phyloP scores from a whole-genome alignment of 129 eudicot genomes.

The Scalesia atractyloides region DNA sequence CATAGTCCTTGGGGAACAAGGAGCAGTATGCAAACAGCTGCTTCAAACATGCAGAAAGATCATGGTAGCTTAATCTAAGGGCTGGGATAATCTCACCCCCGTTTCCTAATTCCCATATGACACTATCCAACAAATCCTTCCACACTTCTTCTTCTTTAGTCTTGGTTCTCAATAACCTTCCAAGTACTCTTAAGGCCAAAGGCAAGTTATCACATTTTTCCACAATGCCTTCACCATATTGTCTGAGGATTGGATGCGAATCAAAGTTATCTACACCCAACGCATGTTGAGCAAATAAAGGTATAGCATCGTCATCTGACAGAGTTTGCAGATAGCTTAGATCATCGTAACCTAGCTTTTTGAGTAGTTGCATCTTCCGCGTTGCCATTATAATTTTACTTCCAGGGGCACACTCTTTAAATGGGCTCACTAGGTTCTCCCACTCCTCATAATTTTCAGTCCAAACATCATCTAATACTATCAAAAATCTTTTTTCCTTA shows the following conservation, averaged over 20 bases:
- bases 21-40: constrained; percentile 14
- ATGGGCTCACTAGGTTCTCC: not conserved
- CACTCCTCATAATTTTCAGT: not conserved
- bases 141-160: not conserved
- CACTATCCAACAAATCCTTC: constrained; percentile 7
- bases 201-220: constrained; percentile 11
- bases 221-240: not conserved
- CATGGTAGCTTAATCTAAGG: constrained; percentile 12
- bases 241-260: not conserved
- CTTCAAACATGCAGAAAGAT: constrained; percentile 7
- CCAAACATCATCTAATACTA: constrained; percentile 10
- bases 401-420: not conserved
- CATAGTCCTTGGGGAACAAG: constrained; percentile 6
- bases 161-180: not conserved
- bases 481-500: not conserved
- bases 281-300: not conserved
- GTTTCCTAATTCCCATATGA: not conserved
- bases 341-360: not conserved
- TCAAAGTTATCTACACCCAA: not conserved
- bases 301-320: not conserved
- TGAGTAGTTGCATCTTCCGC: not conserved
- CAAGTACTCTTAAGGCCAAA: constrained; percentile 7
- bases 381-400: constrained; percentile 5
- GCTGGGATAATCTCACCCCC: not conserved
- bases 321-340: not conserved